Base-by-base conservation (phyloP, 106 monocot species). In the Allium sativum region DNA sequence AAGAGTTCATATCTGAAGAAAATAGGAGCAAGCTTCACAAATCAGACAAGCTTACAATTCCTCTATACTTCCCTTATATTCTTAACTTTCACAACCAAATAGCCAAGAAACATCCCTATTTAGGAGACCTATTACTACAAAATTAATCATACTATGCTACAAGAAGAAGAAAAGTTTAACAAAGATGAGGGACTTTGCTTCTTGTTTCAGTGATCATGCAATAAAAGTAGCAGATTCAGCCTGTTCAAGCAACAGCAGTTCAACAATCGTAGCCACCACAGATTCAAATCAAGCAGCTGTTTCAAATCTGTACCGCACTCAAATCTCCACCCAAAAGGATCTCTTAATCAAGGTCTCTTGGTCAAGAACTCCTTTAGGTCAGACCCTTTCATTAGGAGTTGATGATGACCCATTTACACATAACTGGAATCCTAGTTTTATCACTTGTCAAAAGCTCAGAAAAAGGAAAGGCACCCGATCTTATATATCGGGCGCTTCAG, bases 291-390 rank as follows among this genome's bases (percentile, higher is more conserved):
- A 66, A 18, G 69, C 43, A 40, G 48, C 86, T 17, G 57, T 84
- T 63, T 76, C 79, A 40, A 77, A 55, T 62, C 31, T 90, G 47
- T 90, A 87, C 79, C 70, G 67, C 40, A 31, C 71, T n/a, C 31
- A 41, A 42, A 31, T 58, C 12, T 58, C 58, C 48, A 67, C 57
- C 42, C 85, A 80, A 41, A 70, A 41, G 58, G 41, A 77, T 40
- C 66, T 90, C 51, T 52, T 82, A 55, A 61, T 90, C 70, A 50
- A 31, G 12, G 56, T 90, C 46, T 80, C 86, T 15, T 90, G 90
- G 95, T 75, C 80, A 47, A 80, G 42, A 59, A 66, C 63, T 22
- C 62, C 68, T 9, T 15, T 47, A 22, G 75, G 87, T 45, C 77
- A 68, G 3, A 61, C 65, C 62, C 75, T 90, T 41, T 77, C 82